These are phyloP conservation scores for Apiotrichum veenhuisii DNA, from an alignment of 1,284 basidiomycete genomes.

Conservation along the genomic window DNA sequence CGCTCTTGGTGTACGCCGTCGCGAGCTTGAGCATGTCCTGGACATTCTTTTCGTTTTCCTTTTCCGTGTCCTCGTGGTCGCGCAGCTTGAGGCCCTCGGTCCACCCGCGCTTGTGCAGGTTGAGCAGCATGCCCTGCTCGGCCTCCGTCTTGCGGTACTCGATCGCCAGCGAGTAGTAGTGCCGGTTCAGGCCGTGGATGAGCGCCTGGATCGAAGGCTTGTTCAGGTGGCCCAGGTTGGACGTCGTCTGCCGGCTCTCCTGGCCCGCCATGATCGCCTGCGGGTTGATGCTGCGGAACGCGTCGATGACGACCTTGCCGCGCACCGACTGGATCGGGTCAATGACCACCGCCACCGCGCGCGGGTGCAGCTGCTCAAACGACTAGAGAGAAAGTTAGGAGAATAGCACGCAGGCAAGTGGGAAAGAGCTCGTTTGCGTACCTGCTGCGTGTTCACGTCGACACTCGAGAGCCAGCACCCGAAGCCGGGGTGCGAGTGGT, in stretches of 20 bases:
- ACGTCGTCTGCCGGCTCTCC: constrained; percentile 95
- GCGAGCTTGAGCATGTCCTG: constrained; percentile 92
- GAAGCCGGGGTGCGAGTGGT: constrained; percentile 99
- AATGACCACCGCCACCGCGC: constrained; percentile 95
- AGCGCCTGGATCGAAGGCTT: constrained; percentile 97
- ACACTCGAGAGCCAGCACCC: constrained; percentile 99
- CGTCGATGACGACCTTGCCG: constrained; percentile 98
- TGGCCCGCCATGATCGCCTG: constrained; percentile 76
- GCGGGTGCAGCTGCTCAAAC: constrained; percentile 90
- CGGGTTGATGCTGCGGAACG: constrained; percentile 92
- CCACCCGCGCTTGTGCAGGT: constrained; percentile 96
- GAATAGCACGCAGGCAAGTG: neutral
- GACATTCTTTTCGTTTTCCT: constrained; percentile 82
- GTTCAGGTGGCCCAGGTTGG: constrained; percentile 97
- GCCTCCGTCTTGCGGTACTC: constrained; percentile 96
- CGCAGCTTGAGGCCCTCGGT: constrained; percentile 87
- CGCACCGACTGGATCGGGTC: constrained; percentile 99
- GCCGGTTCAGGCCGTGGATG: constrained; percentile 90
- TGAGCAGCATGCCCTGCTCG: constrained; percentile 97
- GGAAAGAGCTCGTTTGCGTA: neutral
- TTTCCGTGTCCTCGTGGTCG: constrained; percentile 81
- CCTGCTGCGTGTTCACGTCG: constrained; percentile 98
- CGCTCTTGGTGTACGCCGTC: constrained; percentile 89
- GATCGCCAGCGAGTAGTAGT: constrained; percentile 92
- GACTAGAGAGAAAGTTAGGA: constrained; percentile 50